These are phyloP conservation scores for Calonectria ilicicola DNA, from an alignment of 2,329 filamentous ascomycete genomes.

Conservation along the genomic window DNA sequence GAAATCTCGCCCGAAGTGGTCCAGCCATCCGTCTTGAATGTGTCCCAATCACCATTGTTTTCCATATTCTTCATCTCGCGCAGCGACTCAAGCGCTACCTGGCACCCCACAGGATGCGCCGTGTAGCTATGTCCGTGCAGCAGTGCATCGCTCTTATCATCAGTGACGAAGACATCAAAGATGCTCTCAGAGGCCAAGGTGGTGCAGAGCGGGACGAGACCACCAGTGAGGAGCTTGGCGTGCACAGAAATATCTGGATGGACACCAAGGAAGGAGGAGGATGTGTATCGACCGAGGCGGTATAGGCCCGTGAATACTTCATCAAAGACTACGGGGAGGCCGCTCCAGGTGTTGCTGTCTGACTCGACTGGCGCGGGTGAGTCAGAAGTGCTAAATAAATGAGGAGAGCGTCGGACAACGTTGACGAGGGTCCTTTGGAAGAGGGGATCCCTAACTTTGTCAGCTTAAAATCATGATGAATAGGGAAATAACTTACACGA, in stretches of 20 bases:
- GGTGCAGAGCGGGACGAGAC: constrained; percentile 80
- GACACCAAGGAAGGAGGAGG: constrained; percentile 76
- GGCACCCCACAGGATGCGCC: constrained; percentile 83
- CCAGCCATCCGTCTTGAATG: constrained; percentile 20
- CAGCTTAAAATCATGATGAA: constrained; percentile 14
- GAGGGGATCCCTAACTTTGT: constrained; percentile 73
- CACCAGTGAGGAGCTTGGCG: constrained; percentile 86
- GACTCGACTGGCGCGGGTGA: constrained; percentile 21
- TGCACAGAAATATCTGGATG: constrained; percentile 83
- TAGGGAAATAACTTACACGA: constrained; percentile 67
- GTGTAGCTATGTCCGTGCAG: constrained; percentile 91
- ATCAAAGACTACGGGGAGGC: constrained; percentile 84
- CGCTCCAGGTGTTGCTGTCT: constrained; percentile 67
- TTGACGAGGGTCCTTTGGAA: constrained; percentile 81
- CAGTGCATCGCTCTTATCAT: constrained; percentile 82
- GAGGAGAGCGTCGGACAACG: constrained; percentile 70
- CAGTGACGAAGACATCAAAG: constrained; percentile 77
- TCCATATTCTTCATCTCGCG: constrained; percentile 71
- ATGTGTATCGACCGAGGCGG: constrained; percentile 79
- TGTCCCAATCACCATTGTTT: constrained; percentile 64
- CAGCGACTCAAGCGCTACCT: constrained; percentile 79
- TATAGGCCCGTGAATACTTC: constrained; percentile 91
- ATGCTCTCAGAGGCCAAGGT: constrained; percentile 81
- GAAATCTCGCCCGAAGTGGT: neutral
- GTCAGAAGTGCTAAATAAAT: constrained; percentile 60